A percentile compares a stretch with the other conserved stretches of the same genome.
Conservation (phyloP, 2,329 filamentous ascomycete genomes). For the Incumbomyces delicatus region DNA sequence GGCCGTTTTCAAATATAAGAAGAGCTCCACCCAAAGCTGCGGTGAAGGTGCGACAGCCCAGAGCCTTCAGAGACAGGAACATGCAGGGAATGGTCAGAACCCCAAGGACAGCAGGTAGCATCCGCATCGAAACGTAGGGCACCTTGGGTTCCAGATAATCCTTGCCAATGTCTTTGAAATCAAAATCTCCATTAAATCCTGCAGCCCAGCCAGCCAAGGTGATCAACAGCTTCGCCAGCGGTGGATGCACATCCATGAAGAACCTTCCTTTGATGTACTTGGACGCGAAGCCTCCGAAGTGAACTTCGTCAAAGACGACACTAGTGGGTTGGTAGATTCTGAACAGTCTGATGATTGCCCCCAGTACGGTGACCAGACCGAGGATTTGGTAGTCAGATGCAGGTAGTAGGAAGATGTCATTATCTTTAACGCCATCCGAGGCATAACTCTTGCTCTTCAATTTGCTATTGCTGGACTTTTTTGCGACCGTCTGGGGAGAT, state of each 20-base stretch:
- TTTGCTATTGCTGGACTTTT: slow-evolving; percentile 10
- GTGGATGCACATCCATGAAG: slow-evolving; percentile 99
- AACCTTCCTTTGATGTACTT: slow-evolving; percentile 99
- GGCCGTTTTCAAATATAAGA: slow-evolving; percentile 92
- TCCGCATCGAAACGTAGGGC: slow-evolving; percentile 93
- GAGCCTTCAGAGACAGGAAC: slow-evolving; percentile 86
- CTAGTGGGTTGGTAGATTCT: slow-evolving; percentile 92
- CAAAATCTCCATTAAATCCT: slow-evolving; percentile 89
- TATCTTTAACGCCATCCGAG: slow-evolving; percentile 57
- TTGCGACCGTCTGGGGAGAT: background rate
- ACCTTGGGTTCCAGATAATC: slow-evolving; percentile 92
- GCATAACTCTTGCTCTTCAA: slow-evolving; percentile 32
- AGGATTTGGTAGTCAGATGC: slow-evolving; percentile 73
- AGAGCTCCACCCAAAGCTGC: slow-evolving; percentile 73
- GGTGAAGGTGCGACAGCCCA: slow-evolving; percentile 78
- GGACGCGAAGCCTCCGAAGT: slow-evolving; percentile 95
- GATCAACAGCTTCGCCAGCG: slow-evolving; percentile 90
- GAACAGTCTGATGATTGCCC: slow-evolving; percentile 75
- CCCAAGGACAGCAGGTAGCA: slow-evolving; percentile 83
- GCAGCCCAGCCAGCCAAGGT: slow-evolving; percentile 90
- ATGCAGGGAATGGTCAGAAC: slow-evolving; percentile 82
- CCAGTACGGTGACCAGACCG: slow-evolving; percentile 61
- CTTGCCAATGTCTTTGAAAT: slow-evolving; percentile 99
- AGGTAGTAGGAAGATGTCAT: slow-evolving; percentile 85
- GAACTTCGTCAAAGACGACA: slow-evolving; percentile 98